A percentile compares a stretch with the other conserved stretches of the same genome.
Evolutionary conservation across 2,329 filamentous ascomycete genomes (phyloP).

Genomic region (Arthrinium puccinioides): DNA sequence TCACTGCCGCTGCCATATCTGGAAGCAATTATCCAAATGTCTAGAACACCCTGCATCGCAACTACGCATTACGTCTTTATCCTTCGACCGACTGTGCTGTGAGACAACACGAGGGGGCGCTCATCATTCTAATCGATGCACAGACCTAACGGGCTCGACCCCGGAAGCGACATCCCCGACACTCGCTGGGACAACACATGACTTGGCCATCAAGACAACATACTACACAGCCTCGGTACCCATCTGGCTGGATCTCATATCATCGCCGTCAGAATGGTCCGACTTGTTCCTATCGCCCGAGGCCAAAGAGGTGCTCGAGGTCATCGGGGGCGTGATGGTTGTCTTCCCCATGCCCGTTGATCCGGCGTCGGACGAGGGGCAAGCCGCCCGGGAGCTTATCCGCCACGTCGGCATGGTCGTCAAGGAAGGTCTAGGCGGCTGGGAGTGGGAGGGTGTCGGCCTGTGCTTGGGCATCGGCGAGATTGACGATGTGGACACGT

Average conservation of each 20-base stretch:
- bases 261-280: slow-evolving; percentile 46
- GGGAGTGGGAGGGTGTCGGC: slow-evolving; percentile 57
- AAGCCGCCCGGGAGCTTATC: slow-evolving; percentile 34
- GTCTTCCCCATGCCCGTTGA: slow-evolving; percentile 37
- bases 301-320: slow-evolving; percentile 54
- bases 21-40: not conserved
- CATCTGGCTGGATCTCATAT: slow-evolving; percentile 60
- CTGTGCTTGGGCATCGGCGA: slow-evolving; percentile 51
- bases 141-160: slow-evolving; percentile 46
- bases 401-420: slow-evolving; percentile 47
- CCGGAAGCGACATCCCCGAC: slow-evolving; percentile 31
- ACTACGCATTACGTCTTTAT: not conserved
- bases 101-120: too few relatives aligned
- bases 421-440: slow-evolving; percentile 49
- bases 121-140: too few relatives aligned
- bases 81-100: not conserved
- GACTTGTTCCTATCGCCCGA: slow-evolving; percentile 51
- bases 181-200: slow-evolving; percentile 54
- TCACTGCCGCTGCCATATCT: not conserved
- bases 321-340: slow-evolving; percentile 53
- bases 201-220: slow-evolving; percentile 44
- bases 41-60: not conserved
- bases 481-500: slow-evolving; percentile 41
- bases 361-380: slow-evolving; percentile 11
- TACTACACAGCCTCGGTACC: slow-evolving; percentile 57